These are phyloP conservation scores for Phytophthora hybrid DNA, from an alignment of 352 stramenopile genomes.

Conservation along the genomic window DNA sequence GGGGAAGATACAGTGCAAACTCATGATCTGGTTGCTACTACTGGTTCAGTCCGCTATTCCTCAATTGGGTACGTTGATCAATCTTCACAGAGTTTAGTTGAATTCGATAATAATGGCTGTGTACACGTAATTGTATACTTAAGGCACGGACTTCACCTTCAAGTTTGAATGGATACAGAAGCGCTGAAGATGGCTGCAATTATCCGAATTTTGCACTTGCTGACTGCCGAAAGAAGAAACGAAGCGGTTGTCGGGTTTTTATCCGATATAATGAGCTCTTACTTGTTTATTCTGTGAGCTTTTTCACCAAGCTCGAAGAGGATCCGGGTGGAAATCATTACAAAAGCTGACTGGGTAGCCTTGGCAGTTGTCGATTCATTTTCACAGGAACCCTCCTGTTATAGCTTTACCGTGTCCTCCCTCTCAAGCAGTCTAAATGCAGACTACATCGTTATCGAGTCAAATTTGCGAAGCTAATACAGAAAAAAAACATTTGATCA, in stretches of 20 bases:
- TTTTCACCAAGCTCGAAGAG: too few relatives aligned
- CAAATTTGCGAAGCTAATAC: too few relatives aligned
- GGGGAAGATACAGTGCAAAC: slow-evolving; percentile 27
- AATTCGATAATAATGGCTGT: not conserved
- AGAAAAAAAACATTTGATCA: not conserved
- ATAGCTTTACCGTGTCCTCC: too few relatives aligned
- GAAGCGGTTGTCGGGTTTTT: too few relatives aligned
- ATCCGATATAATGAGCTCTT: too few relatives aligned
- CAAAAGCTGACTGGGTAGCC: too few relatives aligned
- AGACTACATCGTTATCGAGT: too few relatives aligned
- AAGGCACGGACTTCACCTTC: not conserved
- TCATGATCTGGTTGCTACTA: slow-evolving; percentile 35
- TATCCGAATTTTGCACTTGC: not conserved
- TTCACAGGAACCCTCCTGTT: not conserved
- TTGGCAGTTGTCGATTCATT: not conserved
- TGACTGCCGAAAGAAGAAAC: too few relatives aligned
- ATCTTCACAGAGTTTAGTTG: not conserved
- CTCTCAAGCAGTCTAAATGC: too few relatives aligned
- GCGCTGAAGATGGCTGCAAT: not conserved
- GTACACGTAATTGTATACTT: not conserved
- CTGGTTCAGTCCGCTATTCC: slow-evolving; percentile 30
- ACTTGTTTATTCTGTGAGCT: slow-evolving; percentile 9
- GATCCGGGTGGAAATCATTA: too few relatives aligned
- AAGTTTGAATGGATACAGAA: not conserved
- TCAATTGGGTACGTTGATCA: slow-evolving; percentile 24